Evolutionary conservation across 305 asterid genomes (phyloP).

Genomic region (Fraxinus velutina): DNA sequence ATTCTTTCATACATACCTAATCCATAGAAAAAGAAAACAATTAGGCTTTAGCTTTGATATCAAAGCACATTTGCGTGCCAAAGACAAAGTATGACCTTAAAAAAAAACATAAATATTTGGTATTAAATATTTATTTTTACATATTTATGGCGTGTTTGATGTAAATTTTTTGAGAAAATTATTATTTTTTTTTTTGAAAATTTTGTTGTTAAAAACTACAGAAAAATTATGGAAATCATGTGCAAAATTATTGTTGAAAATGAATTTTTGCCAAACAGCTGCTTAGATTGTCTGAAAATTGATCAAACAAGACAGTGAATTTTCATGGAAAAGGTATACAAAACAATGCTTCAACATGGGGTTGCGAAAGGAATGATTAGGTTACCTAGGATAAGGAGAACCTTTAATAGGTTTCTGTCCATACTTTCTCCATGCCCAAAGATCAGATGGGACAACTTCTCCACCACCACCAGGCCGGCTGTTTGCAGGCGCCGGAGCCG

Average conservation of each 20-base stretch:
- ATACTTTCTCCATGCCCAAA: constrained; percentile 98
- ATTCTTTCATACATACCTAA: not conserved
- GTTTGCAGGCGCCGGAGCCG: constrained; percentile 83
- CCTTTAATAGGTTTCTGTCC: constrained; percentile 98
- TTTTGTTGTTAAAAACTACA: no score
- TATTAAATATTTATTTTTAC: no score
- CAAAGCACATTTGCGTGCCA: not conserved
- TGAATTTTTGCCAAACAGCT: no score
- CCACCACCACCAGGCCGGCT: constrained; percentile 77
- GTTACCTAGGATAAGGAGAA: constrained; percentile 84
- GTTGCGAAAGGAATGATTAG: not conserved
- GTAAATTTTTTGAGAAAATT: not conserved
- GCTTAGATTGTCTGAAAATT: not conserved
- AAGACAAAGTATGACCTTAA: not conserved
- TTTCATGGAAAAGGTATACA: not conserved
- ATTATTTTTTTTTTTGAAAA: no score
- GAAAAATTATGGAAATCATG: no score
- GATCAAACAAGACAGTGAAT: not conserved
- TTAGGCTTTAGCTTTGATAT: not conserved
- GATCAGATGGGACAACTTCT: constrained; percentile 88
- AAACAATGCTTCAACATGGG: not conserved
- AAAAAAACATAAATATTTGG: not conserved
- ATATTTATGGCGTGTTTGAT: no score
- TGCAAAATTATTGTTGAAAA: no score
- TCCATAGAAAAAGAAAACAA: not conserved